These are phyloP conservation scores for Echria macrotheca DNA, from an alignment of 495 filamentous ascomycete species.

Conservation along the genomic window DNA sequence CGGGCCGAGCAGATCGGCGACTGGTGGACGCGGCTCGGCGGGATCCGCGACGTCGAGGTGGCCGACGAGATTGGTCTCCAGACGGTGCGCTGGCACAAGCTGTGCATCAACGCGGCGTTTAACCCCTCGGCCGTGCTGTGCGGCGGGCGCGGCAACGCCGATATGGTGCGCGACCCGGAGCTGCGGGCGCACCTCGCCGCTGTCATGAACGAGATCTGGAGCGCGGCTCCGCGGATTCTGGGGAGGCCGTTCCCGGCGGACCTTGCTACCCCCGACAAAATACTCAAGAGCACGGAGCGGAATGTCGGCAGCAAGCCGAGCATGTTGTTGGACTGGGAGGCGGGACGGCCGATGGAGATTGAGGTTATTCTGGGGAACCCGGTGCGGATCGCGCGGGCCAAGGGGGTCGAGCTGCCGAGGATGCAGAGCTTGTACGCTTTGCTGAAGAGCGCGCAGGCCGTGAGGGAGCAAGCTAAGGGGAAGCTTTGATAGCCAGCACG, in stretches of 20 bases:
- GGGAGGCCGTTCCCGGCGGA: constrained; percentile 37
- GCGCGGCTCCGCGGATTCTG: constrained; percentile 48
- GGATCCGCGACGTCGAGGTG: constrained; percentile 47
- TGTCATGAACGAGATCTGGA: constrained; percentile 55
- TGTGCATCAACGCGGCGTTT: constrained; percentile 59
- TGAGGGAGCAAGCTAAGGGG: constrained; percentile 31
- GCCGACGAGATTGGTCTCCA: constrained; percentile 49
- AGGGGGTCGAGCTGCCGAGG: constrained; percentile 48
- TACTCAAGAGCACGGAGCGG: constrained; percentile 48
- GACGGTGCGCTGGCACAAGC: constrained; percentile 58
- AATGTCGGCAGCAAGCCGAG: constrained; percentile 55
- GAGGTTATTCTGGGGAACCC: constrained; percentile 60
- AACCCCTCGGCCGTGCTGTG: constrained; percentile 57
- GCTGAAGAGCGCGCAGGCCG: constrained; percentile 41
- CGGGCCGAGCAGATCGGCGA: constrained; percentile 26
- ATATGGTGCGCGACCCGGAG: constrained; percentile 48
- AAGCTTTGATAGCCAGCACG: constrained; percentile 34
- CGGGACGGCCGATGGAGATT: constrained; percentile 49
- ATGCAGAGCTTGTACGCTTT: constrained; percentile 50
- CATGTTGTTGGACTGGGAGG: constrained; percentile 56
- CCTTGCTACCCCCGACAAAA: constrained; percentile 49
- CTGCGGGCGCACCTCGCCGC: constrained; percentile 41
- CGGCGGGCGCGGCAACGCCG: constrained; percentile 50
- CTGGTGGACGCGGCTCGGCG: constrained; percentile 39
- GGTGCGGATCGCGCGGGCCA: constrained; percentile 44